These are phyloP conservation scores for Schwanniomyces etchellsii DNA, from an alignment of 1,139 yeast species.

Conservation along the genomic window DNA sequence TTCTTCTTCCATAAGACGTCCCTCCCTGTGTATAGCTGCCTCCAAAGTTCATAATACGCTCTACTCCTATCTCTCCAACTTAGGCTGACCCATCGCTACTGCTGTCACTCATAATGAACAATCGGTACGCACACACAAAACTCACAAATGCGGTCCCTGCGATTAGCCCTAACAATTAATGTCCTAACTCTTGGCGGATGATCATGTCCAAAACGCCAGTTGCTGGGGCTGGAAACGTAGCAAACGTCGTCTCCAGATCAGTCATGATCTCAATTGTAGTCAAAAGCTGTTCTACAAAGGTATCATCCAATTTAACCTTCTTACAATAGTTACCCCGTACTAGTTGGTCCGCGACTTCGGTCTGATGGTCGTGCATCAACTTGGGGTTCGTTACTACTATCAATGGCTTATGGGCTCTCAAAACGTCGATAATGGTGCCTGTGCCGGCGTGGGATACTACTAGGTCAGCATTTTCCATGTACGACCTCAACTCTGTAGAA, in stretches of 20 bases:
- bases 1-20: constrained; percentile 10
- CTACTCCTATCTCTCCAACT: not conserved
- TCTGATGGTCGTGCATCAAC: constrained; percentile 85
- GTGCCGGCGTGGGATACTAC: constrained; percentile 92
- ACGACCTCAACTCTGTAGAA: constrained; percentile 32
- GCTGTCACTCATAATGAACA: no score
- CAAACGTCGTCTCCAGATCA: no score
- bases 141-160: no score
- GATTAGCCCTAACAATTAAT: no score
- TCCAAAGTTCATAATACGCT: no score
- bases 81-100: not conserved
- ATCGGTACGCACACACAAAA: no score
- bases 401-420: constrained; percentile 51
- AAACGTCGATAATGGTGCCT: constrained; percentile 80
- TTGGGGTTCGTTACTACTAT: constrained; percentile 65
- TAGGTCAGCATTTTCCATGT: constrained; percentile 39
- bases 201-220: no score
- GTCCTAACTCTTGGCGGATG: no score
- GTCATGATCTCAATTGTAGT: no score
- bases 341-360: constrained; percentile 65
- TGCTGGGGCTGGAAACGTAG: no score
- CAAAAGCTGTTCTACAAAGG: no score
- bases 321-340: constrained; percentile 15
- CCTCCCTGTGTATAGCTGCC: not conserved
- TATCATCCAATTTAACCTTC: constrained; percentile 4